A percentile compares a stretch with the other conserved stretches of the same genome.
Conservation (phyloP, 495 filamentous ascomycete species). For the Cercophora sp. region DNA sequence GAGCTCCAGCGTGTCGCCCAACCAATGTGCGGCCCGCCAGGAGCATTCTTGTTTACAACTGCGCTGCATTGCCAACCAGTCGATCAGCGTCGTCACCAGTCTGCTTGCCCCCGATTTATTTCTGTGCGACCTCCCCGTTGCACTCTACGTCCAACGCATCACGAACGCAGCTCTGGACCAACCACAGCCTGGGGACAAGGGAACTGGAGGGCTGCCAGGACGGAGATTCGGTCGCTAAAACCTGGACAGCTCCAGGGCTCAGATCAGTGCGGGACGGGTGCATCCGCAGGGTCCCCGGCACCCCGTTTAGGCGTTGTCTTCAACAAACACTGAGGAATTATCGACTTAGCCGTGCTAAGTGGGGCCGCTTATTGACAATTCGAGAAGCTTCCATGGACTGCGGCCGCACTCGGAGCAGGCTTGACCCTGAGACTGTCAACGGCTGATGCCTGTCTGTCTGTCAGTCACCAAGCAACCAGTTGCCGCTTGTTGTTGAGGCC, state of each 20-base stretch:
- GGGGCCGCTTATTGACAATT: constrained; percentile 23
- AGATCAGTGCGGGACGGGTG: constrained; percentile 1
- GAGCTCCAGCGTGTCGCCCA: constrained; percentile 13
- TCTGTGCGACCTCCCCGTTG: constrained; percentile 7
- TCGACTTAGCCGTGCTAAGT: constrained; percentile 14
- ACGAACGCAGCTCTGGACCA: too few species aligned
- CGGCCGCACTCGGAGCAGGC: constrained; percentile 14
- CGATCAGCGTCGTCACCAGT: constrained; percentile 10
- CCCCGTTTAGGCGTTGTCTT: not conserved
- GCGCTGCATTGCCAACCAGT: constrained; percentile 18
- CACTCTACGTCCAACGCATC: too few species aligned
- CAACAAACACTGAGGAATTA: constrained; percentile 5
- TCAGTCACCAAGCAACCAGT: too few species aligned
- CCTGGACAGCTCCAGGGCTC: not conserved
- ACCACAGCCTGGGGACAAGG: too few species aligned
- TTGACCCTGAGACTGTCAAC: too few species aligned
- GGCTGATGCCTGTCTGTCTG: too few species aligned
- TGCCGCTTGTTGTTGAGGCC: too few species aligned
- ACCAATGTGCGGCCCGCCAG: constrained; percentile 13
- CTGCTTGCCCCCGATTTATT: constrained; percentile 14
- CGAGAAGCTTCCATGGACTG: constrained; percentile 45
- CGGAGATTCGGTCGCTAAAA: too few species aligned
- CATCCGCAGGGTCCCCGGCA: not conserved
- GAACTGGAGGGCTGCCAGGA: not conserved
- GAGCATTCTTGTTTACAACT: constrained; percentile 19